Conservation (phyloP, 257 asterid species). For the Fraxinus quadrangulata region DNA sequence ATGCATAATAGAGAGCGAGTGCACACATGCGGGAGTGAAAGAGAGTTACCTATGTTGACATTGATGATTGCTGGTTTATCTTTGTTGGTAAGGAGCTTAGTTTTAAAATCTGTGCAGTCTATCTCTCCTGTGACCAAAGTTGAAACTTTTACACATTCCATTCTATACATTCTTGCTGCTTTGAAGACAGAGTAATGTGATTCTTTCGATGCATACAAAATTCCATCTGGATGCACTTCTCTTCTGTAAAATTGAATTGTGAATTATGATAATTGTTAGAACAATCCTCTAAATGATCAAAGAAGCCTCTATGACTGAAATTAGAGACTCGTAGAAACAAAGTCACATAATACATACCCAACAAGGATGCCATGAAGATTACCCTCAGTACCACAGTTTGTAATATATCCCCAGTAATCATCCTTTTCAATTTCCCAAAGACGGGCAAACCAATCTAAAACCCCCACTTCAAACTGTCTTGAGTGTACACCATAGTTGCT, state of each 20-base stretch:
- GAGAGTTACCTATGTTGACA: slow-evolving; percentile 76
- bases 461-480: slow-evolving; percentile 95
- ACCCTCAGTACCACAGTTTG: slow-evolving; percentile 98
- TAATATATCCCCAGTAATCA: slow-evolving; percentile 95
- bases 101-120: slow-evolving; percentile 77
- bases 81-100: slow-evolving; percentile 62
- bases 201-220: slow-evolving; percentile 86
- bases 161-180: slow-evolving; percentile 98
- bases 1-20: neutral
- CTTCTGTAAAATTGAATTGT: slow-evolving; percentile 57
- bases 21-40: slow-evolving; percentile 15
- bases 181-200: slow-evolving; percentile 95
- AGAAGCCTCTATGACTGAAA: slow-evolving; percentile 9
- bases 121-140: slow-evolving; percentile 89
- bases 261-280: slow-evolving; percentile 26
- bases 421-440: slow-evolving; percentile 86
- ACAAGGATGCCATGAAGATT: slow-evolving; percentile 94
- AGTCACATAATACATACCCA: slow-evolving; percentile 52
- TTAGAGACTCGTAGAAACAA: slow-evolving; percentile 15
- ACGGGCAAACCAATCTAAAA: slow-evolving; percentile 93
- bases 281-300: slow-evolving; percentile 5
- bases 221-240: slow-evolving; percentile 94
- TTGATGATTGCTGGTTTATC: slow-evolving; percentile 91
- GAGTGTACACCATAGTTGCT: slow-evolving; percentile 97
- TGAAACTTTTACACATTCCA: slow-evolving; percentile 81